A percentile compares a stretch with the other conserved stretches of the same genome.
Evolutionary conservation across 1,284 basidiomycete species (phyloP).

Genomic region (Singerocomus rubriflavus): DNA sequence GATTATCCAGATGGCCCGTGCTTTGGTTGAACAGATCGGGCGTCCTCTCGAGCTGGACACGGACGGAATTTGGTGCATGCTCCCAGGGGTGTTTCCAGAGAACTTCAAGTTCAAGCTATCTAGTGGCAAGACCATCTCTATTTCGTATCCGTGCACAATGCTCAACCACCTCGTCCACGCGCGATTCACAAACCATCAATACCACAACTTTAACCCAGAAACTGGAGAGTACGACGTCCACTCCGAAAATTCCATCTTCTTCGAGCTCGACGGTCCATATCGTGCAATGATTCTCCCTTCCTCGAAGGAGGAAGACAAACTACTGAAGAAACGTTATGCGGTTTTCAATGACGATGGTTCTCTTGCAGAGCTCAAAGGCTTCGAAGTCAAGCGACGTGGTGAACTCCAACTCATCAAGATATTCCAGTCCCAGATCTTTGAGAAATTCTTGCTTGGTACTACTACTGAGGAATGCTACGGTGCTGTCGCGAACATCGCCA

Average conservation of each 20-base stretch:
- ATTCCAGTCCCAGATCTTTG: conserved; percentile 98
- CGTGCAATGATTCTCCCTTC: conserved; percentile 99
- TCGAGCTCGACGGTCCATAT: conserved; percentile 98
- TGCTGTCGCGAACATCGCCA: conserved; percentile 89
- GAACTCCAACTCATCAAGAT: conserved; percentile 99
- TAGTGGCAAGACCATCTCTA: conserved; percentile 83
- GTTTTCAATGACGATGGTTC: conserved; percentile 99
- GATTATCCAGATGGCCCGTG: conserved; percentile 99
- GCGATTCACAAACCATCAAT: conserved; percentile 97
- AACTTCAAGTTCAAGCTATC: conserved; percentile 94
- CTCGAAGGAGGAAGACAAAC: conserved; percentile 98
- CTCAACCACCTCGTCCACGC: conserved; percentile 97
- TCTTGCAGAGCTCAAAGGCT: conserved; percentile 96
- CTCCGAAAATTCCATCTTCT: conserved; percentile 99
- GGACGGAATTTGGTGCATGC: conserved; percentile 99
- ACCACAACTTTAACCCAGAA: conserved; percentile 87
- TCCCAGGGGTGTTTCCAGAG: conserved; percentile 96
- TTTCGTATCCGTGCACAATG: conserved; percentile 99
- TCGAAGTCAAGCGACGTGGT: conserved; percentile 97
- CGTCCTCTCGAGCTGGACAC: conserved; percentile 97
- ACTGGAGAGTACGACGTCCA: conserved; percentile 85
- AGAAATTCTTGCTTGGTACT: conserved; percentile 91
- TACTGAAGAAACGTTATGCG: conserved; percentile 98
- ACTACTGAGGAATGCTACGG: conserved; percentile 96
- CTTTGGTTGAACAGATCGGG: conserved; percentile 96